Evolutionary conservation across 345 rosid species (phyloP), one percentile per base, ranked within the genome.

Genomic region (Salix brachista): DNA sequence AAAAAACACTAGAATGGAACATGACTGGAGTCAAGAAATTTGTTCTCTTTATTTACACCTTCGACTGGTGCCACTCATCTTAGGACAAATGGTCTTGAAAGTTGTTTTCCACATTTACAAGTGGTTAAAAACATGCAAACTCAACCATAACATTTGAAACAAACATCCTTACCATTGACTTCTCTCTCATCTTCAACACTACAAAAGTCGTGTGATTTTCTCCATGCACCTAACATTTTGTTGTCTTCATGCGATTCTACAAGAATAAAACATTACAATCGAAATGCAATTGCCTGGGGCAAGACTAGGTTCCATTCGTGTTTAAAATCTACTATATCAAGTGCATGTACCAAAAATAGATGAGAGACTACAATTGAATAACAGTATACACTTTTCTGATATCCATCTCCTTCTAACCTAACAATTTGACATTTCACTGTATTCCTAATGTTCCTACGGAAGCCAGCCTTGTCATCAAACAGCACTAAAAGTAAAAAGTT

Each of bases 281-380:
- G 23, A 66, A 66, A 66, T 66, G 69, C 42, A 66, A 36, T 19
- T 66, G 69, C 26, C 62, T 56, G 26, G 10, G 26, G 7, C 32
- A 71, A 7, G 18, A 71, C 16, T 60, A 30, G 11, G 32, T 54
- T 30, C 58, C 25, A 30, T 41, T 17, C 61, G 28, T 19, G 67
- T 28, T 65, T 25, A 48, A 74, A 42, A 64, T 23, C 62, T 21
- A 66, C 50, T 9, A 2, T 19, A 16, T 65, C 60, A 12, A 66
- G 8, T 30, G 46, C 26, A n/a, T 48, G 71, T 36, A 8, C 25
- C 78, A 67, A 13, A n/a, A 75, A 61, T 8, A 64, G 62, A 56
- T 42, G 71, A 66, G 37, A 75, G 34, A 32, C 61, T n/a, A 50
- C 52, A 75, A 66, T 75, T 50, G 71, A 75, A 66, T 75, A 64